Conservation (phyloP, 345 rosid species). For the thale cress (Arabidopsis thaliana) region DNA sequence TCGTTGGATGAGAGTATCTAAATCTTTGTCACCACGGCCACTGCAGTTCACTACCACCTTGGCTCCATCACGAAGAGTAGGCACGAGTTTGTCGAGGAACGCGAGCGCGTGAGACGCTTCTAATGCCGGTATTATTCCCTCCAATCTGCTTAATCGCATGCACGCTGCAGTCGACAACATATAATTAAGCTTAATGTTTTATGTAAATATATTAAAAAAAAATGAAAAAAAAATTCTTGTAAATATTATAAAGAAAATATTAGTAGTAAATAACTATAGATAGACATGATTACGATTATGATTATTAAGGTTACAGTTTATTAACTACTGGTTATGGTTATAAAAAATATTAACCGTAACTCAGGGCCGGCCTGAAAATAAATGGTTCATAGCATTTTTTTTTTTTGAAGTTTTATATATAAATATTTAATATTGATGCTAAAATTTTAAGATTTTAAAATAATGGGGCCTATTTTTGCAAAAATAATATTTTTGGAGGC, state of each 20-base stretch:
- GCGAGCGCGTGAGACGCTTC: conserved; percentile 88
- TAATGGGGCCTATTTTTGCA: no score
- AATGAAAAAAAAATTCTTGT: not conserved
- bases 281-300: no score
- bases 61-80: conserved; percentile 55
- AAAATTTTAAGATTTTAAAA: no score
- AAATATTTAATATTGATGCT: no score
- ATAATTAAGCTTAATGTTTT: not conserved
- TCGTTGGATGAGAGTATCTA: conserved; percentile 30
- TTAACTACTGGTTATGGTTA: no score
- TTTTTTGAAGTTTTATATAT: no score
- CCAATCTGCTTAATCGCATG: conserved; percentile 55
- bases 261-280: not conserved
- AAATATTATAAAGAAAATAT: not conserved
- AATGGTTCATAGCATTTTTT: no score
- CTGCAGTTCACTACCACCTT: conserved; percentile 75
- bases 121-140: conserved; percentile 82
- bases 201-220: not conserved
- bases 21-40: conserved; percentile 81
- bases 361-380: no score
- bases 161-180: conserved; percentile 52
- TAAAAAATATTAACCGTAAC: no score
- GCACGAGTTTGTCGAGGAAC: conserved; percentile 70
- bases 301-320: no score
- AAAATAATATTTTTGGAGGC: no score